phyloP scores from a whole-genome alignment of 768 basidiomycete species.

The Calvatia gigantea region DNA sequence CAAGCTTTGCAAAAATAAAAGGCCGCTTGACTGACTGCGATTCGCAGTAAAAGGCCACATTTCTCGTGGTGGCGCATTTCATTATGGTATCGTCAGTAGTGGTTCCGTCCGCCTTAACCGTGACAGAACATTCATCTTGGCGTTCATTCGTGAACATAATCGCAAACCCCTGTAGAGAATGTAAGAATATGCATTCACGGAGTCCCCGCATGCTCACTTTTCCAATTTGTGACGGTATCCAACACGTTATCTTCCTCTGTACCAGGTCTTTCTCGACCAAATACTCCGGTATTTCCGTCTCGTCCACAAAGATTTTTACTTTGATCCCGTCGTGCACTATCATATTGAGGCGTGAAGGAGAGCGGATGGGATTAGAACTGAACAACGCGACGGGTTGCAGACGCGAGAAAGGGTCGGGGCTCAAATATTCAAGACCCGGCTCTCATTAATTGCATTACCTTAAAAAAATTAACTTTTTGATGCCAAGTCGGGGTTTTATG shows the following conservation, averaged over 20 bases:
- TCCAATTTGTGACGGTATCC: conserved; percentile 25
- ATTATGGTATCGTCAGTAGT: background rate
- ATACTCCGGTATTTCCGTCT: background rate
- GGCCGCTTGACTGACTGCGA: background rate
- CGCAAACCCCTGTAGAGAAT: background rate
- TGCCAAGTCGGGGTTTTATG: too few species aligned
- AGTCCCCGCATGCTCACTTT: conserved; percentile 15
- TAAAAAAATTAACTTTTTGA: too few species aligned
- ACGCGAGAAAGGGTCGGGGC: too few species aligned
- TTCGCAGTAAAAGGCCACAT: background rate
- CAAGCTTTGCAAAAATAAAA: background rate
- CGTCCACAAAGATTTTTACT: too few species aligned
- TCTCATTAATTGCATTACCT: too few species aligned
- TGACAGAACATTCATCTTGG: background rate
- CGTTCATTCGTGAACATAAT: background rate
- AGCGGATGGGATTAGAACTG: too few species aligned
- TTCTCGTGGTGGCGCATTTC: too few species aligned
- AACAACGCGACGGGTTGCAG: too few species aligned
- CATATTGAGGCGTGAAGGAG: too few species aligned
- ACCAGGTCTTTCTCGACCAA: background rate
- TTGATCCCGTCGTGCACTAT: too few species aligned
- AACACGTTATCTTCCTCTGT: conserved; percentile 19
- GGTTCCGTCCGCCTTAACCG: background rate
- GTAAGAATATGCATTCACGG: background rate
- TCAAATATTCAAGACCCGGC: too few species aligned